These are phyloP conservation scores for Chlorella sp. DNA, from an alignment of 139 green algal species.

Conservation along the genomic window DNA sequence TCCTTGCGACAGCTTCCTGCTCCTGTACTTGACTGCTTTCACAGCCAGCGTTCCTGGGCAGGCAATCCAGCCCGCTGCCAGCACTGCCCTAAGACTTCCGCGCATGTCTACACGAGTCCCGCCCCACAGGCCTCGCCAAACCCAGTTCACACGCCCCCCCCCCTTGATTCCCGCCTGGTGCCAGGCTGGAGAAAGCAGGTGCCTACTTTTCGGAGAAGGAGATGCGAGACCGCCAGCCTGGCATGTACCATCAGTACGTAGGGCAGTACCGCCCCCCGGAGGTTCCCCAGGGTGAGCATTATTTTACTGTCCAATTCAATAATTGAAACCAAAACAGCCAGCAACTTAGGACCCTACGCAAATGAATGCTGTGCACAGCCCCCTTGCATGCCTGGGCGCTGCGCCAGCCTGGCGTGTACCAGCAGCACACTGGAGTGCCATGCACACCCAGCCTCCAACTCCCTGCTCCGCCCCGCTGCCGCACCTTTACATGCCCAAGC, in stretches of 20 bases:
- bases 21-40: neutral
- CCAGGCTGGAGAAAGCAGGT: slow-evolving; percentile 18
- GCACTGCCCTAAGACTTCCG: neutral
- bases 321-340: no score
- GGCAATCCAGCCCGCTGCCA: neutral
- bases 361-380: no score
- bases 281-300: neutral
- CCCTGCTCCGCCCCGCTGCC: neutral
- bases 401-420: no score
- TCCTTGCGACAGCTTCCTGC: no score
- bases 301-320: no score
- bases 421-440: no score
- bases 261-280: slow-evolving; percentile 46
- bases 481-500: neutral
- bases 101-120: neutral
- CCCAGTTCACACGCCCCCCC: neutral
- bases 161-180: neutral
- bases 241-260: slow-evolving; percentile 78
- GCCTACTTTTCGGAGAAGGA: slow-evolving; percentile 73
- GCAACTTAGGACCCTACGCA: no score
- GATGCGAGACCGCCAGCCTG: slow-evolving; percentile 72
- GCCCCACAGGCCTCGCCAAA: neutral
- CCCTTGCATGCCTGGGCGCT: neutral
- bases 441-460: no score
- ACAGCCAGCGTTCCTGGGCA: neutral